Base-by-base conservation (phyloP, 2,329 filamentous ascomycete genomes). In the Fusarium hainanense region DNA sequence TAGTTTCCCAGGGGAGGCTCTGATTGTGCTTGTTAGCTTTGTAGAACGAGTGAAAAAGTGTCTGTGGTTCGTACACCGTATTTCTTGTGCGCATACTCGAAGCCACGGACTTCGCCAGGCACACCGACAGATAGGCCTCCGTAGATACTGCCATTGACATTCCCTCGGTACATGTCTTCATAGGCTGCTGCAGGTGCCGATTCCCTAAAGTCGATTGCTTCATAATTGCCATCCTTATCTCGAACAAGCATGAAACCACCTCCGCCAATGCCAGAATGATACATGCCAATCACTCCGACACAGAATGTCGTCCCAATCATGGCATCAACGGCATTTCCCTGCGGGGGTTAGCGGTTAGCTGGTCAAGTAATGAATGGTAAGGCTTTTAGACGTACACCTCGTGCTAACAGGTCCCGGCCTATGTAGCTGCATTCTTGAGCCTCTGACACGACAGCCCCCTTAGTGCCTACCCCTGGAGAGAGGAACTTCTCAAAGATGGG, bases 221-320 rank as follows among this genome's bases (percentile, higher is more conserved):
- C 93, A 76, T 94, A 97, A 20, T 84, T 83, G n/a, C 93, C 93
- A 62, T 93, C 84, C 18, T 88, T 82, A 34, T 88, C 85, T 49
- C 93, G 89, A 7, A 97, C 88, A 7, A 97, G 84, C 86, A 94
- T 92, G 80, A 98, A 98, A 4, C 95, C 95, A 42, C 95, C 95
- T 9, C 95, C 95, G 21, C 93, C 94, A 63, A 98, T 91, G 18
- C 95, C 94, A 42, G 87, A 88, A 77, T 94, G 92, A 72, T 93
- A 92, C 89, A 92, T 92, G 58, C 87, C 90, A 46, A 92, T 85
- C 9, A 92, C 90, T 8, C 92, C 92, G 40, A 94, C 87, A 68
- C 92, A 95, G 52, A 94, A 86, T 10, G 89, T 89, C 0, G 92
- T 92, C 30, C 89, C 91, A 21, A 94, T 89, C 66, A 93, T 80